Base-by-base conservation (phyloP, 2,329 filamentous ascomycete species). In the Penicillium sp. region DNA sequence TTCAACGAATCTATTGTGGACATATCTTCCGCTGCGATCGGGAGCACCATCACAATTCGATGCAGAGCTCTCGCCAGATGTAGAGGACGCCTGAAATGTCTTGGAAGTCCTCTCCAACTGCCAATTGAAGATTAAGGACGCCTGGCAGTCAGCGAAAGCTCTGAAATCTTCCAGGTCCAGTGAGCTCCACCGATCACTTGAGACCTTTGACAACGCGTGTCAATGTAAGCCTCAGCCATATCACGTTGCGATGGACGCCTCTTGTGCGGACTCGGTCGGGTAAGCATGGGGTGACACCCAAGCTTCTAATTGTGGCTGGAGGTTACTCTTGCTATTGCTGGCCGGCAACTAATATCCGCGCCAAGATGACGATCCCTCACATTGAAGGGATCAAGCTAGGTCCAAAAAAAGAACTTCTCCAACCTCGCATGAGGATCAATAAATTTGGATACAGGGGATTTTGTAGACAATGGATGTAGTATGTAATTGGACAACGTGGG, bases 381-480 rank as follows among this genome's bases (percentile, higher is more conserved):
- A 15, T 45, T 26, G n/a, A 37, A 42, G 24, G 45, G 24, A 58
- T 49, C 45, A 42, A 15, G 9, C 24, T 35, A 24, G 30, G 49
- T 51, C 30, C 37, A 49, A 53, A 59, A 53, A 59, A 59, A 38
- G 28, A 45, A 58, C 13, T 15, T 40, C 19, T 2, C 30, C 49
- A 42, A 28, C 42, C 56, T 59, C 28, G 38, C 56, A 40, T 53
- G 2, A 9, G n/a, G 37, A 28, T 59, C 56, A 47, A 53, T 59
- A 47, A 38, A 24, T 30, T 49, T 47, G 19, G 56, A 47, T 53
- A 15, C 28, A 35, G 49, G 56, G 38, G 38, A 19, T 26, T 19
- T 13, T 45, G 3, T 8, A 44, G 12, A 22, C n/a, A 19, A 15
- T 19, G 12, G 19, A 7, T 42, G 10, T 38, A 19, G 35, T 26